A percentile compares a stretch with the other conserved stretches of the same genome.
Evolutionary conservation across 306 rosid species (phyloP).

Genomic region (Cucurbita maxima): DNA sequence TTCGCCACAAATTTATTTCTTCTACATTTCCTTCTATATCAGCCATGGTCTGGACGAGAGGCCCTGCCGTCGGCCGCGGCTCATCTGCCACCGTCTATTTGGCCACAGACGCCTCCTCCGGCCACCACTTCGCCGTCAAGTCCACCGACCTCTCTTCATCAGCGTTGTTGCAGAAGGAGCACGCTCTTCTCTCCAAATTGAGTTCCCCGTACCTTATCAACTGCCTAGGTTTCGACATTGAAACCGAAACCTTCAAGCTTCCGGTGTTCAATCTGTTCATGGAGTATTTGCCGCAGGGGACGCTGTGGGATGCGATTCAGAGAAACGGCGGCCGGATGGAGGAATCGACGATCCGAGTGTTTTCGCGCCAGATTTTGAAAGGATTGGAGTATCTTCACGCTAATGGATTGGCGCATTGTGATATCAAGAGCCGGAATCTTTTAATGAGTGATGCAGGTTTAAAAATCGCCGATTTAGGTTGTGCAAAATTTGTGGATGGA

Average conservation of each 20-base stretch:
- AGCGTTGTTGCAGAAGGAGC: constrained; percentile 19
- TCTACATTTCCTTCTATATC: neutral
- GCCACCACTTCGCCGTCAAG: constrained; percentile 27
- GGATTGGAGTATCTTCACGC: constrained; percentile 34
- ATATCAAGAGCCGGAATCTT: constrained; percentile 37
- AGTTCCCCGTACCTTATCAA: constrained; percentile 18
- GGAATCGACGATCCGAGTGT: constrained; percentile 17
- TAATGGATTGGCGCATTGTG: constrained; percentile 34
- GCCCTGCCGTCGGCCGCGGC: constrained; percentile 34
- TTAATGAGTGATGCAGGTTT: constrained; percentile 9
- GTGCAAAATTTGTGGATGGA: constrained; percentile 21
- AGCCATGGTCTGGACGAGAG: constrained; percentile 31
- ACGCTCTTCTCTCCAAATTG: constrained; percentile 20
- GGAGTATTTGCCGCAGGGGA: constrained; percentile 32
- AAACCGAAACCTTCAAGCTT: neutral
- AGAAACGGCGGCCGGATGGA: constrained; percentile 16
- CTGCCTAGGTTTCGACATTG: constrained; percentile 23
- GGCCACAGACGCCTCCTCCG: constrained; percentile 10
- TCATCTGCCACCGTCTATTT: constrained; percentile 29
- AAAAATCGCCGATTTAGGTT: constrained; percentile 44
- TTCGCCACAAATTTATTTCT: neutral
- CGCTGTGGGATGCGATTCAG: constrained; percentile 25
- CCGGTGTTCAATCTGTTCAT: constrained; percentile 26
- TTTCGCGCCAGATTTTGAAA: constrained; percentile 26
- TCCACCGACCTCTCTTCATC: constrained; percentile 21